Conservation (phyloP, 75 land plant genomes). For the Picea glauca region DNA sequence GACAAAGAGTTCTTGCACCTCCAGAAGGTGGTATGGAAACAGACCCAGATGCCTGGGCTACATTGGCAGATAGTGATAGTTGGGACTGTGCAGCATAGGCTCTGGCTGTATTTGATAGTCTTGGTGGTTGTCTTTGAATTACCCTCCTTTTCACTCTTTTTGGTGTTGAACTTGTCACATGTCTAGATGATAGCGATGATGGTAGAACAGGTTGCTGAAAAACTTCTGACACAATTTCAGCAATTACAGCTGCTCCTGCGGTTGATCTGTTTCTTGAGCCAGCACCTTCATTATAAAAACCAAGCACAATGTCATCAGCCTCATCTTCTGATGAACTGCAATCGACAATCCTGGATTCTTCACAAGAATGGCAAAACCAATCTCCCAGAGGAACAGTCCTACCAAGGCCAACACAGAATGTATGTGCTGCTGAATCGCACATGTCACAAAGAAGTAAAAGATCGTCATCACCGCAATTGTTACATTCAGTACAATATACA, state of each 20-base stretch:
- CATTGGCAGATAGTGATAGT: not conserved
- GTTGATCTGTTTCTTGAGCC: not conserved
- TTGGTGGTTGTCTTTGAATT: slow-evolving; percentile 9
- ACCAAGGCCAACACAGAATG: slow-evolving; percentile 90
- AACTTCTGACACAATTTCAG: slow-evolving; percentile 1
- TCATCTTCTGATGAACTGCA: slow-evolving; percentile 8
- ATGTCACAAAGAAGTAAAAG: slow-evolving; percentile 87
- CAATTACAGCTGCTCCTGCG: not conserved
- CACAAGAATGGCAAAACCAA: slow-evolving; percentile 83
- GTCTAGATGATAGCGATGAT: not conserved
- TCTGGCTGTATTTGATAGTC: slow-evolving; percentile 17
- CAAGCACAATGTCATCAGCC: slow-evolving; percentile 7
- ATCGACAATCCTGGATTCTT: slow-evolving; percentile 20
- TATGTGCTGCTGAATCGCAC: slow-evolving; percentile 89
- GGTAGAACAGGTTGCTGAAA: slow-evolving; percentile 2
- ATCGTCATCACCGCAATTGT: slow-evolving; percentile 48
- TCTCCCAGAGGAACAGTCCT: slow-evolving; percentile 78
- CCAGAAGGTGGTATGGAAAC: slow-evolving; percentile 6
- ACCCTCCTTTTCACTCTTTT: not conserved
- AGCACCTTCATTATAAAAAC: not conserved
- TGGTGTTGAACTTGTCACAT: not conserved
- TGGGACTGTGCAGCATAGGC: not conserved
- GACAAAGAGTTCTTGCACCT: slow-evolving; percentile 44
- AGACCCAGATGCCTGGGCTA: not conserved
- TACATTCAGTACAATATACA: slow-evolving; percentile 58